phyloP scores from a whole-genome alignment of 164 flowering plant species.

The Liriodendron chinense region DNA sequence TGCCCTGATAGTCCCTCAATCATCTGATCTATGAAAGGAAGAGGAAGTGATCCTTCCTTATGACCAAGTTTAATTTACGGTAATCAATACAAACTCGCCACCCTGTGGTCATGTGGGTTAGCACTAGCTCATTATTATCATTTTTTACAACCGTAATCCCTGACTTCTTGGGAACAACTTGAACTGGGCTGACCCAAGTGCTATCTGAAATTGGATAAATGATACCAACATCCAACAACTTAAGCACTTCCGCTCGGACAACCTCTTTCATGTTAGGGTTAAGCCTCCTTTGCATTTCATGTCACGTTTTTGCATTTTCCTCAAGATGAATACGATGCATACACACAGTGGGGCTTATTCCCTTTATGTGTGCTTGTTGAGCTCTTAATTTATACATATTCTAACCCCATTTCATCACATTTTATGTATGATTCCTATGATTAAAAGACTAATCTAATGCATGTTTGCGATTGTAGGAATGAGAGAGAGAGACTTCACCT shows the following conservation, averaged over 20 bases:
- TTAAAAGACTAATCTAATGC: too few relatives aligned
- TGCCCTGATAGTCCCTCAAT: too few relatives aligned
- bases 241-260: not conserved
- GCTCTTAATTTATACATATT: too few relatives aligned
- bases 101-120: not conserved
- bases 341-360: not conserved
- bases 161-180: not conserved
- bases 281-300: conserved; percentile 10
- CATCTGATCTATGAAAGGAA: too few relatives aligned
- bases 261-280: conserved; percentile 6
- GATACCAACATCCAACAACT: not conserved
- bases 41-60: not conserved
- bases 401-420: too few relatives aligned
- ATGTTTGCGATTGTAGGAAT: too few relatives aligned
- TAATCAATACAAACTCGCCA: conserved; percentile 3
- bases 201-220: conserved; percentile 10
- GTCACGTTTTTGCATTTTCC: conserved; percentile 4
- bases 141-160: not conserved
- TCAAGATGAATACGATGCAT: conserved; percentile 15
- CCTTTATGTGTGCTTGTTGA: not conserved
- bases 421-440: too few relatives aligned
- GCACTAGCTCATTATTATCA: not conserved
- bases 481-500: too few relatives aligned
- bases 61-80: not conserved
- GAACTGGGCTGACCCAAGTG: conserved; percentile 5